Evolutionary conservation across 805 yeast genomes (phyloP), one percentile per base, ranked within the genome.

Genomic region (Wickerhamiella allomyrinae): DNA sequence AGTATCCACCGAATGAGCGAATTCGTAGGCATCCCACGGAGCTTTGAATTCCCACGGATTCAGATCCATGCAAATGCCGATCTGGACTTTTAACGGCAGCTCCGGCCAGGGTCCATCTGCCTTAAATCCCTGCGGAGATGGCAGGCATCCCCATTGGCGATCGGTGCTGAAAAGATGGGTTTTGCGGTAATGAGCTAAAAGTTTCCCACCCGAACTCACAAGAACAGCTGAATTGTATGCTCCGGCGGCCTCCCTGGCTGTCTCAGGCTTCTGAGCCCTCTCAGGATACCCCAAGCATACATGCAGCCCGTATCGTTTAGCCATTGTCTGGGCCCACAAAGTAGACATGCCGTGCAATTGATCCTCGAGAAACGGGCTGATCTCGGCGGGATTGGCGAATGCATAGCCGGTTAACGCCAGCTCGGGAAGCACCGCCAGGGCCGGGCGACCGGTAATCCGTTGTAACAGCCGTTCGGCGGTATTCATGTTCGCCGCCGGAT

Each of bases 201-300:
- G 51, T 1, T 65, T 48, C 0, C 95, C 95, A 2, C 52, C 41
- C 0, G 79, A 77, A 24, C 70, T 62, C 1, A 79, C 68, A 37
- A 87, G 69, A 29, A 74, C 62, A 0, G 87, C 87, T 6, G 91
- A 73, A 58, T 87, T 87, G 61, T 73, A 84, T 11, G 75, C 70
- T 9, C 34, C 41, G n/a, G 34, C 41, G 7, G 42, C 46, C 14
- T 33, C 70, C 9, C 34, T 42, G n/a, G 34, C 41, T 5, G 42
- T 46, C 14, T 33, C 34, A 37, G 47, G 45, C 5, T 39, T 46
- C 31, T 14, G 31, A 11, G 31, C 31, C 21, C 7, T 7, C 59
- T 87, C 94, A 0, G 96, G 95, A 56, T 81, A 84, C 13, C 96
- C 95, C 8, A 84, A 62, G 4, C 86, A 65, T 0, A 91, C 79